Percentiles rank a stretch among this genome's conserved stretches.
phyloP scores from a whole-genome alignment of 2,329 filamentous ascomycete genomes.

The Colletotrichum horii region DNA sequence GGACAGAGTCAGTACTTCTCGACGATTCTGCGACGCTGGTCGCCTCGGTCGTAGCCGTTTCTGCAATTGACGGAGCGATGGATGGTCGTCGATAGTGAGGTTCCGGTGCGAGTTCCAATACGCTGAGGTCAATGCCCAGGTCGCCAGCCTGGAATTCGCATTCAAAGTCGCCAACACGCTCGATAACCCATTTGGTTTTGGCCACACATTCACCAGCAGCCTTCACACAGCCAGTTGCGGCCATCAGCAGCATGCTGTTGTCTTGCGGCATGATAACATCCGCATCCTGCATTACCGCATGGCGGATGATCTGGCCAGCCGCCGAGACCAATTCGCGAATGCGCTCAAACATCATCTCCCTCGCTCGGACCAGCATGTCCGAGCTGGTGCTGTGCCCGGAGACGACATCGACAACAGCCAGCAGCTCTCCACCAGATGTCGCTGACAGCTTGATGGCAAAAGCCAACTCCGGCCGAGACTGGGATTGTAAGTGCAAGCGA shows the following conservation, averaged over 20 bases:
- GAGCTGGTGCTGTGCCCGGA: conserved; percentile 77
- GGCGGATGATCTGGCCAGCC: conserved; percentile 78
- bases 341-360: conserved; percentile 77
- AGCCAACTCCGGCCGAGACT: conserved; percentile 83
- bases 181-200: conserved; percentile 83
- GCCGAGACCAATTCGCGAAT: conserved; percentile 82
- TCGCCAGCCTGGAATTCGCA: conserved; percentile 70
- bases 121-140: conserved; percentile 60
- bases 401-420: conserved; percentile 82
- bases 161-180: conserved; percentile 90
- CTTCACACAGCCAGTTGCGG: conserved; percentile 86
- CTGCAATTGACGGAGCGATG: conserved; percentile 33
- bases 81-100: conserved; percentile 35
- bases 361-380: conserved; percentile 70
- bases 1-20: conserved; percentile 34
- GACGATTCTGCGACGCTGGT: conserved; percentile 44
- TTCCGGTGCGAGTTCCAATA: conserved; percentile 48
- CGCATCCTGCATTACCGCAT: conserved; percentile 71
- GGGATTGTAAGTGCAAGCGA: conserved; percentile 86
- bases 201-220: conserved; percentile 90
- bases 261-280: conserved; percentile 83
- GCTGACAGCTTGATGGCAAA: conserved; percentile 84
- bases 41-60: conserved; percentile 38
- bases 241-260: conserved; percentile 74
- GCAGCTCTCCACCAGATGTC: conserved; percentile 77